Evolutionary conservation across 768 basidiomycete genomes (phyloP), one percentile per base, ranked within the genome.

Genomic region (Boletus rufocinnamomeus): DNA sequence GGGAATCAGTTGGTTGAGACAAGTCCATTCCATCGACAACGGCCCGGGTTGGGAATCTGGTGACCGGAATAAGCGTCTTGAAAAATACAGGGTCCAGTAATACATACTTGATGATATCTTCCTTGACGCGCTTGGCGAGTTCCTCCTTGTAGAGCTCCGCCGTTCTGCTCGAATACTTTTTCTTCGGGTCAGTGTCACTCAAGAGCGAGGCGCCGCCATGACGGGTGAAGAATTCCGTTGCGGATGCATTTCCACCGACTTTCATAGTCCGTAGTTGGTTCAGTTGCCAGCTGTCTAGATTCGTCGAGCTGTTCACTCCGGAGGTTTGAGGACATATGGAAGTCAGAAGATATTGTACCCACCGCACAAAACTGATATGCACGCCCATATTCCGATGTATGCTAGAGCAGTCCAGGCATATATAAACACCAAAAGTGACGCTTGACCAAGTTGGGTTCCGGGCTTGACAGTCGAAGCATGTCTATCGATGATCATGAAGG

Each of bases 391-490:
- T 98, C 53, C 97, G 82, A 75, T 99, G 97, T 16, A 90, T 78
- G 63, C 89, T 91, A 6, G 96, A 98, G 80, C 97, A 99, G 58
- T 99, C 95, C 34, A 98, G 79, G 70, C 97, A 99, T 69, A 99
- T 95, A 75, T 98, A 98, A 16, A 98, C 87, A 35, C 93, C 96
- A 70, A 90, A 99, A 0, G 94, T 95, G 23, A 97, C 93, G 61
- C 93, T 95, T 4, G 95, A 88, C 97, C 96, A 98, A 34, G 95
- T 97, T 47, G 96, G 96, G 76, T 97, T 97, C 67, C 94, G 88
- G 48, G 95, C 95, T 67, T 84, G 83, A 72, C 96, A 98, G 73
- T 98, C 96, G 67, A 97, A 97, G 76, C 96, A 98, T 70, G 82
- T 79, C 91, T 93, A 70, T 50, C 59, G 67, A 63, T 59, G 45